Evolutionary conservation across 805 yeast genomes (phyloP).

Genomic region (Cyberlindnera galapagoensis): DNA sequence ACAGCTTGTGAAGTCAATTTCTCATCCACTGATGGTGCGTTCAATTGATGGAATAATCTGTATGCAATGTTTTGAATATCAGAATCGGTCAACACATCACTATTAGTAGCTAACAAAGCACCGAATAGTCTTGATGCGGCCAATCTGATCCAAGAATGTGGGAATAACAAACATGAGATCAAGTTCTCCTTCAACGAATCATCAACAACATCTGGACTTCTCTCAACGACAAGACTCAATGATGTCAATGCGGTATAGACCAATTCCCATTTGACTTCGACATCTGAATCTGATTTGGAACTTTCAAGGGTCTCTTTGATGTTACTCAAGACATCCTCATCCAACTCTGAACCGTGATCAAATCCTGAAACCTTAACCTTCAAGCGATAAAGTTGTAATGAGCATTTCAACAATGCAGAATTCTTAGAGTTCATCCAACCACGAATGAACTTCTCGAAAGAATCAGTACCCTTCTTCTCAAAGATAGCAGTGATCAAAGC

Average conservation of each 20-base stretch:
- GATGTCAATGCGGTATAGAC: slow-evolving; percentile 60
- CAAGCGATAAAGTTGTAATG: slow-evolving; percentile 65
- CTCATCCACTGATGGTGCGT: slow-evolving; percentile 69
- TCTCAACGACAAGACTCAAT: slow-evolving; percentile 36
- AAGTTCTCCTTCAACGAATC: slow-evolving; percentile 33
- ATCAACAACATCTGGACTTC: slow-evolving; percentile 23
- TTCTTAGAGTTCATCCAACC: slow-evolving; percentile 61
- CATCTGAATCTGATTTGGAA: slow-evolving; percentile 31
- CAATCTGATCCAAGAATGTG: slow-evolving; percentile 89
- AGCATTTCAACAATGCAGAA: slow-evolving; percentile 55
- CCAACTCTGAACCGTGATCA: slow-evolving; percentile 38
- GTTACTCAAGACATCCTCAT: slow-evolving; percentile 32
- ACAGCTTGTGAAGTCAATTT: slow-evolving; percentile 57
- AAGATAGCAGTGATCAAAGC: slow-evolving; percentile 51
- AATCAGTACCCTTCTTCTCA: slow-evolving; percentile 35
- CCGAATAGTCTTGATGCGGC: slow-evolving; percentile 56
- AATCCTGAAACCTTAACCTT: slow-evolving; percentile 35
- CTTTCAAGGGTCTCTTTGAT: slow-evolving; percentile 29
- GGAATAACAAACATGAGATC: slow-evolving; percentile 58
- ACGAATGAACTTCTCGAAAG: slow-evolving; percentile 30
- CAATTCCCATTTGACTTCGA: slow-evolving; percentile 65
- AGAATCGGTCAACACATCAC: slow-evolving; percentile 30
- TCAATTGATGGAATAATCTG: slow-evolving; percentile 67
- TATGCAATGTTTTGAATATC: slow-evolving; percentile 64
- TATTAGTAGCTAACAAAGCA: slow-evolving; percentile 36